Evolutionary conservation across 1,284 basidiomycete genomes (phyloP), one percentile per base, ranked within the genome.

Genomic region (Thecaphora thlaspeos): DNA sequence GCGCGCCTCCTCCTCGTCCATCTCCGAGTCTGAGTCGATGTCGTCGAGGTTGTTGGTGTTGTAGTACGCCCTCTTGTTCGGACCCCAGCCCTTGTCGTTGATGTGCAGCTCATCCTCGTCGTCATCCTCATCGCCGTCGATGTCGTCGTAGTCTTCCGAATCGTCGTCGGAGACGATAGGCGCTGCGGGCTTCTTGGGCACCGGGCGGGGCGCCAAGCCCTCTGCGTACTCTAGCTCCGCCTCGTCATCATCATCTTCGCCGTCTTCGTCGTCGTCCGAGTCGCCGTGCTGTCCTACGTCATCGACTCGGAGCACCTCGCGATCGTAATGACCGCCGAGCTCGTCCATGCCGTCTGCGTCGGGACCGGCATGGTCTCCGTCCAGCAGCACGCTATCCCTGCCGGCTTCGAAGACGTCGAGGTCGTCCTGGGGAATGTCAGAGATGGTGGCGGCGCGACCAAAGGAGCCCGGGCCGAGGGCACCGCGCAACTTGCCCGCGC

Each of bases 311-410:
- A 76, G 54, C 3, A 76, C 70, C 34, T 73, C 68, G 4, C 68
- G 55, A 19, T 70, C 54, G 23, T 59, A 48, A 17, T 76, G 70
- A 46, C 66, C 51, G 46, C 73, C 48, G 26, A 28, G 26, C 24
- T 65, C 70, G 62, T 68, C 64, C 41, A 63, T 46, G 41, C 61
- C 60, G 32, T 62, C 67, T 19, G 51, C 61, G 43, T 67, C 59
- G 36, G 56, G 41, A 14, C 46, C 42, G 15, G 55, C 49, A 8
- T 66, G 54, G 34, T 63, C 43, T 17, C 56, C 61, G 21, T 71
- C 85, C 8, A 94, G 81, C 12, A 89, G 81, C 55, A 94, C 88
- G 75, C 85, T 84, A 73, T 95, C 91, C 48, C 85, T 83, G 51
- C 81, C 59, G 18, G 61, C 55, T 39, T 73, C 56, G 43, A 76